These are phyloP conservation scores for Piloderma croceum DNA, from an alignment of 768 basidiomycete genomes.

Conservation along the genomic window DNA sequence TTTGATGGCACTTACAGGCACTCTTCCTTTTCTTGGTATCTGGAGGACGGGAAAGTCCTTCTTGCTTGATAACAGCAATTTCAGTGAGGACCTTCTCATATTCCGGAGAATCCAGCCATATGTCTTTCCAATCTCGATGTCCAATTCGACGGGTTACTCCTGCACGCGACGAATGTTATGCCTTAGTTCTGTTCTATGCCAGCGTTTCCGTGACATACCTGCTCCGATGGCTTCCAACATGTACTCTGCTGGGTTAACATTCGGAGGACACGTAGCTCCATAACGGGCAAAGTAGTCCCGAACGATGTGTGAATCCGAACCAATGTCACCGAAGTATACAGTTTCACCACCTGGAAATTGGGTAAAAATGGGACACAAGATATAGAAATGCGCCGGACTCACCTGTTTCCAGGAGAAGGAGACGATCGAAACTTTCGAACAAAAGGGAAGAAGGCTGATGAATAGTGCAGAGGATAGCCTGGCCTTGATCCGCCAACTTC, in stretches of 20 bases:
- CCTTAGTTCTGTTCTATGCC: too few species aligned
- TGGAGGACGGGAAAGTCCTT: constrained; percentile 39
- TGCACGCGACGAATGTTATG: too few species aligned
- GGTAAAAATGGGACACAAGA: too few species aligned
- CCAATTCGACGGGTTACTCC: constrained; percentile 69
- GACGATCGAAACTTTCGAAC: constrained; percentile 80
- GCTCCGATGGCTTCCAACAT: constrained; percentile 88
- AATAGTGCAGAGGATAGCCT: constrained; percentile 87
- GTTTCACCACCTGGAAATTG: constrained; percentile 84
- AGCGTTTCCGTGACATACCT: too few species aligned
- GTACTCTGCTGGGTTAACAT: constrained; percentile 76
- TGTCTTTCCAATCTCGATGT: constrained; percentile 78
- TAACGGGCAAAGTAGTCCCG: constrained; percentile 71
- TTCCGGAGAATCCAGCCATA: constrained; percentile 77
- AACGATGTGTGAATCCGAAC: constrained; percentile 60
- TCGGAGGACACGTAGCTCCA: constrained; percentile 68
- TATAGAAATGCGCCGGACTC: too few species aligned
- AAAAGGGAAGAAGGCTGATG: constrained; percentile 83
- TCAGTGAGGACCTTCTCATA: constrained; percentile 34
- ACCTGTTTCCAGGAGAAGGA: constrained; percentile 63
- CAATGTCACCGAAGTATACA: constrained; percentile 92
- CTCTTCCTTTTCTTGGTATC: constrained; percentile 35
- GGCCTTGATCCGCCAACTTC: constrained; percentile 79
- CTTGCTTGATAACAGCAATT: constrained; percentile 42
- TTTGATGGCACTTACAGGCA: constrained; percentile 37